phyloP scores from a whole-genome alignment of 2,329 filamentous ascomycete species.

The Phialophora chinensis region DNA sequence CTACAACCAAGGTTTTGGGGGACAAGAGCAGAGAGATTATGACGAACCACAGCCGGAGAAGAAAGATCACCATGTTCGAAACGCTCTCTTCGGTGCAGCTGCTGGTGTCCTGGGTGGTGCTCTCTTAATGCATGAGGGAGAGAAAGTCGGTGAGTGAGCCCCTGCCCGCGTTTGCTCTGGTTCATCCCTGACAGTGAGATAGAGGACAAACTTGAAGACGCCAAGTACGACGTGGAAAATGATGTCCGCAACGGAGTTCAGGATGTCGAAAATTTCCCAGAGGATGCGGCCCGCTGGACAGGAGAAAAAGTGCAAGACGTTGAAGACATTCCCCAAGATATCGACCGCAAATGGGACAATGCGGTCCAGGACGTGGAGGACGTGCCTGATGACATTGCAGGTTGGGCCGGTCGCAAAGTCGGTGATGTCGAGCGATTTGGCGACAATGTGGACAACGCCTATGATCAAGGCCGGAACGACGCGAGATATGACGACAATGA shows the following conservation, averaged over 20 bases:
- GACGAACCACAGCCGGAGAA: slow-evolving; percentile 35
- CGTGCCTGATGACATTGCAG: slow-evolving; percentile 47
- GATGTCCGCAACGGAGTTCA: slow-evolving; percentile 35
- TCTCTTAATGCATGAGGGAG: slow-evolving; percentile 53
- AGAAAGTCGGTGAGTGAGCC: slow-evolving; percentile 48
- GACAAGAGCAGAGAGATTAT: slow-evolving; percentile 32
- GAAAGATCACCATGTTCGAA: slow-evolving; percentile 42
- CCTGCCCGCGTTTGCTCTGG: neutral
- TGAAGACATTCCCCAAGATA: slow-evolving; percentile 48
- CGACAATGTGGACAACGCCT: slow-evolving; percentile 40
- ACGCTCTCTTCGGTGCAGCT: slow-evolving; percentile 49
- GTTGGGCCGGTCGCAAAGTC: slow-evolving; percentile 50
- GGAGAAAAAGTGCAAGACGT: slow-evolving; percentile 51
- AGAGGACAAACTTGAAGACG: slow-evolving; percentile 46
- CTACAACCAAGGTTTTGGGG: slow-evolving; percentile 27
- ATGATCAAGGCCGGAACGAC: slow-evolving; percentile 49
- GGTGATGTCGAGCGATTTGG: slow-evolving; percentile 51
- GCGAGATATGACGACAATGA: slow-evolving; percentile 28
- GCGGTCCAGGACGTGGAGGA: slow-evolving; percentile 45
- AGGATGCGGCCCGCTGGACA: slow-evolving; percentile 53
- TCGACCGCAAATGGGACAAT: slow-evolving; percentile 46
- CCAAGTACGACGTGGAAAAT: slow-evolving; percentile 45
- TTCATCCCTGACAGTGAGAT: slow-evolving; percentile 9
- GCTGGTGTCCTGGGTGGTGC: slow-evolving; percentile 53
- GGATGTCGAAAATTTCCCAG: slow-evolving; percentile 49